Evolutionary conservation across 2,329 filamentous ascomycete genomes (phyloP), one percentile per base, ranked within the genome.

Genomic region (Aureobasidium melanogenum): DNA sequence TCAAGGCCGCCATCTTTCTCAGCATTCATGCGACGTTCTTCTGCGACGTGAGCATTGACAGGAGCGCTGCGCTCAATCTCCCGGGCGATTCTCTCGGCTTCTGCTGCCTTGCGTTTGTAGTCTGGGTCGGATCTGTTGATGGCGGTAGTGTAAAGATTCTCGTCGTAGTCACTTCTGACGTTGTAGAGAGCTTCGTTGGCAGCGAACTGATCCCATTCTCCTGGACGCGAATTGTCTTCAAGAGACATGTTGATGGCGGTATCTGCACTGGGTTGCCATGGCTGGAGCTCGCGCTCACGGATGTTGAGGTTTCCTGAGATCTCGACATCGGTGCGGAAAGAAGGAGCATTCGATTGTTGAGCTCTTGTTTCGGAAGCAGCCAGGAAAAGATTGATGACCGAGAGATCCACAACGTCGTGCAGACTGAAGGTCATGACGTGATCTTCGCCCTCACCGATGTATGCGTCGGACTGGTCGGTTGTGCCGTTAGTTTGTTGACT

Each of bases 151-250:
- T 99, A 99, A 46, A 94, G 85, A 67, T 89, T 91, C 75, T 97
- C 94, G 70, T 97, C 86, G 72, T 97, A 99, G 68, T 91, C 91
- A 57, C 88, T 94, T 74, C 85, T 90, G 41, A 95, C 77, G 38
- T 94, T 94, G 70, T 96, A 97, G 32, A 91, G 84, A 61, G 85
- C 82, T 75, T 95, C 89, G 70, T 97, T 97, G 64, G 84, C 87
- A 62, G 89, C 88, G 70, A 99, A 99, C 73, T 99, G 94, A 72
- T 99, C 93, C 94, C 94, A 99, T 10, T 76, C 78, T 7, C 61
- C 70, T 62, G 48, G 66, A 30, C 70, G 73, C 15, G 66, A 61
- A 17, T 69, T 69, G 30, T 57, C 84, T 68, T 94, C 91, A 26
- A 97, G 80, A 51, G 88, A 87, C 66, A 89, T 80, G 69, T 92